phyloP scores from a whole-genome alignment of 129 eudicot genomes.

The Flaveria brownii region DNA sequence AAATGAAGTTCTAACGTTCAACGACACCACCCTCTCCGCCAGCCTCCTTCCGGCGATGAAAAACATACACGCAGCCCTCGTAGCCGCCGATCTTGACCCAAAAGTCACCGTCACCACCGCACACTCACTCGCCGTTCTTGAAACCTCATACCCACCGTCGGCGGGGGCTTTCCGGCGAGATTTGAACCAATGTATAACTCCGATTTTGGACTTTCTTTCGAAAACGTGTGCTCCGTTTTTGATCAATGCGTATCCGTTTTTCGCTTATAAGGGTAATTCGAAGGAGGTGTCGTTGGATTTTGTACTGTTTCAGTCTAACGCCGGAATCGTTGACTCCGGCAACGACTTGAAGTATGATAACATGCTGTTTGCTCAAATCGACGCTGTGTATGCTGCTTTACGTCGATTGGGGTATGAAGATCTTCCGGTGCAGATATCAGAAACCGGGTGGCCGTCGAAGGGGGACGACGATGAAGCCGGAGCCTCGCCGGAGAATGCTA shows the following conservation, averaged over 20 bases:
- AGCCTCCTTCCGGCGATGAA: slow-evolving; percentile 84
- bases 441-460: slow-evolving; percentile 96
- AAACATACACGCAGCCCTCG: slow-evolving; percentile 64
- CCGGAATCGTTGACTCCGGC: slow-evolving; percentile 56
- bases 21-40: slow-evolving; percentile 57
- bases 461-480: slow-evolving; percentile 81
- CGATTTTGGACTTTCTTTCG: slow-evolving; percentile 58
- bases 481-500: slow-evolving; percentile 77
- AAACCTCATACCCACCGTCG: slow-evolving; percentile 86
- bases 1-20: slow-evolving; percentile 73
- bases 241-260: slow-evolving; percentile 85
- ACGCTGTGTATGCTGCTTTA: slow-evolving; percentile 71
- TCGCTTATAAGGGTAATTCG: slow-evolving; percentile 70
- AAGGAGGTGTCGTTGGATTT: slow-evolving; percentile 67
- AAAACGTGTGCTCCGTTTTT: slow-evolving; percentile 68
- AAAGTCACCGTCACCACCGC: slow-evolving; percentile 77
- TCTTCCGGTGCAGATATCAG: slow-evolving; percentile 74
- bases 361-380: slow-evolving; percentile 89
- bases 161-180: slow-evolving; percentile 66
- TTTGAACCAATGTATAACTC: slow-evolving; percentile 37
- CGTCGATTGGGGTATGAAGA: slow-evolving; percentile 52
- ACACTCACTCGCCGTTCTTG: slow-evolving; percentile 63
- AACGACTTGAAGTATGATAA: slow-evolving; percentile 64
- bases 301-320: slow-evolving; percentile 60
- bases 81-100: slow-evolving; percentile 44